Evolutionary conservation across 495 filamentous ascomycete species (phyloP).

Genomic region (Penicillium macrosclerotiorum): DNA sequence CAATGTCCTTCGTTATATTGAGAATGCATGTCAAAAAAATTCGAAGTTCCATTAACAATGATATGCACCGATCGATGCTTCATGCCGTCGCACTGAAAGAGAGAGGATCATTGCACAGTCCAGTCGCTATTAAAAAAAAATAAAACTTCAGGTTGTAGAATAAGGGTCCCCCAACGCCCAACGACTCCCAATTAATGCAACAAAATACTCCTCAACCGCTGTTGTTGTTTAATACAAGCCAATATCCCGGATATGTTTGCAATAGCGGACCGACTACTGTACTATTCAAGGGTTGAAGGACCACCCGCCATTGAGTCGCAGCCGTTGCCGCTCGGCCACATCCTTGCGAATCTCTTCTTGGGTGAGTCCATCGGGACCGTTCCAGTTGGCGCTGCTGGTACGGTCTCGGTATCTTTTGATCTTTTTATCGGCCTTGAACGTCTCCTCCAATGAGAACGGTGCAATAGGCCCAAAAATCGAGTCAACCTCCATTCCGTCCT

Average conservation of each 20-base stretch:
- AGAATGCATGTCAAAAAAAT: neutral
- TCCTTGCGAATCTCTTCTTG: slow-evolving; percentile 84
- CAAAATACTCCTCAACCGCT: slow-evolving; percentile 4
- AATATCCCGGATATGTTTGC: neutral
- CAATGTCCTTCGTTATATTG: no score
- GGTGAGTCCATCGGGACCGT: slow-evolving; percentile 77
- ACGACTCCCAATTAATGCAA: slow-evolving; percentile 2
- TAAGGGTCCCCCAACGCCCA: slow-evolving; percentile 9
- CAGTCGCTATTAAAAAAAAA: no score
- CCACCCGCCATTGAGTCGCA: slow-evolving; percentile 86
- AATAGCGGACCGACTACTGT: neutral
- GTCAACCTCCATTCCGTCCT: slow-evolving; percentile 83
- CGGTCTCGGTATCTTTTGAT: slow-evolving; percentile 81
- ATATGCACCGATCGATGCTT: slow-evolving; percentile 22
- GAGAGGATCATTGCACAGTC: no score
- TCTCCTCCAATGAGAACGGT: slow-evolving; percentile 88
- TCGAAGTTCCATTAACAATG: slow-evolving; percentile 11
- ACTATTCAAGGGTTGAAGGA: slow-evolving; percentile 47
- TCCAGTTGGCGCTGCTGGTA: slow-evolving; percentile 93
- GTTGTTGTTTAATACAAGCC: slow-evolving; percentile 6
- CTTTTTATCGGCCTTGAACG: slow-evolving; percentile 79
- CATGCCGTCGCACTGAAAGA: slow-evolving; percentile 16
- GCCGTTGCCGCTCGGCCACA: slow-evolving; percentile 71
- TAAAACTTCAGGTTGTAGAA: slow-evolving; percentile 17
- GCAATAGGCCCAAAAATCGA: slow-evolving; percentile 85